These are phyloP conservation scores for Saccharomycopsis sp. DNA, from an alignment of 805 yeast genomes.

Conservation along the genomic window DNA sequence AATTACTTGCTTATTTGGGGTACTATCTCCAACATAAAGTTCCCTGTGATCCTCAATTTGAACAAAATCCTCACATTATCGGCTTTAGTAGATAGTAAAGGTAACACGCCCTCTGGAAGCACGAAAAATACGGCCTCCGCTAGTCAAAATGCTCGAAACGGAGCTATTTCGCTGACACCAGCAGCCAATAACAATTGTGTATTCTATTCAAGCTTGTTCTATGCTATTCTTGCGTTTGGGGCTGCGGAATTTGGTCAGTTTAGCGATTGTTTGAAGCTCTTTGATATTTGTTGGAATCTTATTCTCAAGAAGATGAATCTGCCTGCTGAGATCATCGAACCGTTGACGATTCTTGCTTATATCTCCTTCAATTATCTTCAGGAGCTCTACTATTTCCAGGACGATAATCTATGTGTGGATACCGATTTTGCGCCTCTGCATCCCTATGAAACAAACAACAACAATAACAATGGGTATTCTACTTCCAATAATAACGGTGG, in stretches of 20 bases:
- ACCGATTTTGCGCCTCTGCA: neutral
- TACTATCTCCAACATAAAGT: slow-evolving; percentile 21
- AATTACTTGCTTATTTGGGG: slow-evolving; percentile 22
- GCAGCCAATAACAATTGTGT: slow-evolving; percentile 5
- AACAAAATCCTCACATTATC: slow-evolving; percentile 18
- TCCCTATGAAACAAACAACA: slow-evolving; percentile 16
- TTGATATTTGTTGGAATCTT: slow-evolving; percentile 40
- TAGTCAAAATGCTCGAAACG: neutral
- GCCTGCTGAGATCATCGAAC: slow-evolving; percentile 36
- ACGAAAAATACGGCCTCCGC: neutral
- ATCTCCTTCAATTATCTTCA: slow-evolving; percentile 37
- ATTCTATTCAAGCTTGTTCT: slow-evolving; percentile 34
- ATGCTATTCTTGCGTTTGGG: slow-evolving; percentile 42
- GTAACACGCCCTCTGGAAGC: neutral
- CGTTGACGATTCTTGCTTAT: slow-evolving; percentile 39
- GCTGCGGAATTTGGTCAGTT: slow-evolving; percentile 32
- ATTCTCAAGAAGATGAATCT: slow-evolving; percentile 27
- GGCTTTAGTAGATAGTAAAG: neutral
- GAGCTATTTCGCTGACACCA: neutral
- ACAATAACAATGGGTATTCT: slow-evolving; percentile 2
- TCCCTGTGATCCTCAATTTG: slow-evolving; percentile 21
- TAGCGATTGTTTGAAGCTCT: slow-evolving; percentile 32
- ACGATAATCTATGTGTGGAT: neutral
- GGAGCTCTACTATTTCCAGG: slow-evolving; percentile 18
- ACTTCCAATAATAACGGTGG: slow-evolving; percentile 14